These are phyloP conservation scores for Septoria linicola DNA, from an alignment of 2,329 filamentous ascomycete species.

Conservation along the genomic window DNA sequence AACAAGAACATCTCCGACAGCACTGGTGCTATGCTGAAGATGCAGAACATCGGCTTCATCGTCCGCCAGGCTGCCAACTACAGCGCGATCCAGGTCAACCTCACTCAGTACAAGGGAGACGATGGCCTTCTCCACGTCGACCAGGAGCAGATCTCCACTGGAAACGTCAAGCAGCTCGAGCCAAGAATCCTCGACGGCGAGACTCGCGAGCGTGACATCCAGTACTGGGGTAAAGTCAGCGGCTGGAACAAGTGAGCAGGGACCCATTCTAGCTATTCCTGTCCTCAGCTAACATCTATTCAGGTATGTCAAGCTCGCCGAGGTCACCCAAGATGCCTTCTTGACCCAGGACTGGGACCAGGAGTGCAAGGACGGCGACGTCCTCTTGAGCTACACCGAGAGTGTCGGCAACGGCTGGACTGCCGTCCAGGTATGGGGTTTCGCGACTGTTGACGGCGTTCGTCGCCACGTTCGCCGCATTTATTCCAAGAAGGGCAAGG, in stretches of 20 bases:
- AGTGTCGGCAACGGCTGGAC: constrained; percentile 54
- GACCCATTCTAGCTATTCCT: not conserved
- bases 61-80: constrained; percentile 57
- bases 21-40: constrained; percentile 65
- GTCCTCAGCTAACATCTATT: not conserved
- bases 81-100: constrained; percentile 66
- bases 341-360: constrained; percentile 61
- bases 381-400: constrained; percentile 52
- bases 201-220: constrained; percentile 68
- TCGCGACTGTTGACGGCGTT: constrained; percentile 44
- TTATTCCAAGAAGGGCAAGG: constrained; percentile 41
- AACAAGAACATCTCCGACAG: constrained; percentile 72
- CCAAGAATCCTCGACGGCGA: constrained; percentile 57
- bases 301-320: constrained; percentile 42
- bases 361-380: constrained; percentile 46
- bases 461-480: constrained; percentile 42
- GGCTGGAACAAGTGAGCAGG: constrained; percentile 51
- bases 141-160: constrained; percentile 67
- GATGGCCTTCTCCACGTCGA: constrained; percentile 41
- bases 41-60: constrained; percentile 51
- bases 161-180: constrained; percentile 67
- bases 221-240: constrained; percentile 72
- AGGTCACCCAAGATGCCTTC: constrained; percentile 44
- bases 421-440: constrained; percentile 55
- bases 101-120: constrained; percentile 52